Evolutionary conservation across 805 yeast species (phyloP), one percentile per base, ranked within the genome.

Genomic region (Saturnispora ahearnii): DNA sequence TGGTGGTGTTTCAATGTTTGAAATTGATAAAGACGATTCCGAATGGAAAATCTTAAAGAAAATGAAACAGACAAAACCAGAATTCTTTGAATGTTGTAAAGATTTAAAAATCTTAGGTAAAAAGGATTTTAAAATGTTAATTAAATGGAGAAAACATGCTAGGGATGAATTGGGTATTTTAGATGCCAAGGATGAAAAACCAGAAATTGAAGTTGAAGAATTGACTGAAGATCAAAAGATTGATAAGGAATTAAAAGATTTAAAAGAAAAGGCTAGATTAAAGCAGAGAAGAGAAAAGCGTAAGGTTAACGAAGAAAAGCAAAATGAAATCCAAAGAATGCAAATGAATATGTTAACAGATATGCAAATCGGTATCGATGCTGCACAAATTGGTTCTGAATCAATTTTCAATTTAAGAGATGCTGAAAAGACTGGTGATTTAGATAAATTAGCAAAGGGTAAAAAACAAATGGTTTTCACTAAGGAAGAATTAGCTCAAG

Each of bases 301-400:
- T 65, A 81, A 74, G 58, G 77, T 78, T 49, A 89, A 93, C 64
- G 96, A 90, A 67, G 56, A 67, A 54, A 88, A 87, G 61, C 96
- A 88, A 64, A 87, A 85, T 66, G 97, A 91, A 63, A 78, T 91
- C 44, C 73, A 77, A 45, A 79, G 98, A 71, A 83, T 88, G 86
- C 97, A 93, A 70, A 83, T 93, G 91, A 87, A 87, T 66, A 90
- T 93, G 96, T 72, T 86, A 51, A 87, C 96, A 5, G 96, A 95
- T 61, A 79, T 77, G 71, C 95, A 89, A 61, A 81, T 93, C 55
- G 97, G 98, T 76, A 73, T 87, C 49, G 99, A 93, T 63, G 96
- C 96, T 15, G 91, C 87, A 15, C 77, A 77, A 48, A 73, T 79
- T 52, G 96, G 93, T 34, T 74, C 84, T 49, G 90, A 85, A 52